Evolutionary conservation across 2,329 filamentous ascomycete genomes (phyloP), one percentile per base, ranked within the genome.

Genomic region (Neocucurbitaria cava): DNA sequence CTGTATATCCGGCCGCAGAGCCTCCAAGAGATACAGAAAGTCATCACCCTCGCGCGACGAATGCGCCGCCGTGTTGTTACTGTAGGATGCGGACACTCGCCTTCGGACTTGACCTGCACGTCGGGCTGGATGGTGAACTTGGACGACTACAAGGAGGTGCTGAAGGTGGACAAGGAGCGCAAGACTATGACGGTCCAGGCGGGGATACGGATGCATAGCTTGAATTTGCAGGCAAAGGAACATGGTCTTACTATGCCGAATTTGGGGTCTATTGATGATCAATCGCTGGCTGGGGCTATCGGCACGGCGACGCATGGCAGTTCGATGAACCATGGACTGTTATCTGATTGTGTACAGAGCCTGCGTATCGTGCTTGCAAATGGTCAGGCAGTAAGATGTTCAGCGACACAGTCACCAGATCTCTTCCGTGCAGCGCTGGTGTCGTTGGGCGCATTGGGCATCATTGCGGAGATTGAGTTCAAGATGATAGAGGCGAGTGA

Each of bases 51-150:
- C 20, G 95, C 95, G 5, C 88, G 90, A 54, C 85, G 83, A 77
- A 95, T 90, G 76, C 87, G 92, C 38, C 88, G 91, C 42, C 89
- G 92, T 56, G 79, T 99, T 54, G 89, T 93, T 31, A 90, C 90
- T 5, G 89, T 93, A n/a, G 94, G 95, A 55, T 94, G 90, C 67
- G 92, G 88, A 51, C 94, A 99, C 79, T 97, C 93, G 49, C 95
- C 94, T 7, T 96, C 90, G 61, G 89, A 94, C 70, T 79, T 99
- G 39, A 98, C 94, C 4, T 96, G 92, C 77, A 96, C 93, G 5
- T 95, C 91, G 15, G 91, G 90, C 60, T 98, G 95, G 95, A 87
- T 97, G 72, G 82, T 98, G 65, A 98, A 97, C 74, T 85, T 99
- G 57, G 95, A 99, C 80, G 83, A 89, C 61, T 91, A 91, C 78